Evolutionary conservation across 306 rosid genomes (phyloP).

Genomic region (Gleditsia sinensis): DNA sequence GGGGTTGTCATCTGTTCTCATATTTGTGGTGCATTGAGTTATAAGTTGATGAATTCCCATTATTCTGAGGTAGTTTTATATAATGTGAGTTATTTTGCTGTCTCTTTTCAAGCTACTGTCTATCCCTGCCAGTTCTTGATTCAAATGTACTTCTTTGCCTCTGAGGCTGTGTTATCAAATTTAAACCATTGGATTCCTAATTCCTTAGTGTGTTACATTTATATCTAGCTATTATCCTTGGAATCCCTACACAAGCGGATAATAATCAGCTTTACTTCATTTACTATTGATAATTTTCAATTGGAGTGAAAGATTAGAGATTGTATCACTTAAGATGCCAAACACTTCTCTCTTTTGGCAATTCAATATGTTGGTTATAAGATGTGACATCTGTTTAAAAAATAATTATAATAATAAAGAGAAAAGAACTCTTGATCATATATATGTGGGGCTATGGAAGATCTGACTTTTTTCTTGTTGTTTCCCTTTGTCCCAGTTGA

Average conservation of each 20-base stretch:
- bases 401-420: background rate
- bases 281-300: background rate
- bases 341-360: background rate
- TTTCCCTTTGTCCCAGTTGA: conserved; percentile 67
- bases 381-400: background rate
- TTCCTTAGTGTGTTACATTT: background rate
- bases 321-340: conserved; percentile 3
- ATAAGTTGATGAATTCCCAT: background rate
- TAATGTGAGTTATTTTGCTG: background rate
- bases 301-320: background rate
- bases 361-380: conserved; percentile 18
- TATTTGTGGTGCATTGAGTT: conserved; percentile 17
- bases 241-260: background rate
- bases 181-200: background rate
- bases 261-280: background rate
- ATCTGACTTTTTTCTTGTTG: conserved; percentile 48
- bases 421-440: background rate
- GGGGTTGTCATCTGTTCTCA: conserved; percentile 9
- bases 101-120: background rate
- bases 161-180: conserved; percentile 5
- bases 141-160: conserved; percentile 2
- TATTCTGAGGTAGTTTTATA: background rate
- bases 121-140: background rate
- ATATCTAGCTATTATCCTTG: background rate
- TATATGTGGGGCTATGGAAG: conserved; percentile 7